phyloP scores from a whole-genome alignment of 306 rosid species.

The Calophaca sinica region DNA sequence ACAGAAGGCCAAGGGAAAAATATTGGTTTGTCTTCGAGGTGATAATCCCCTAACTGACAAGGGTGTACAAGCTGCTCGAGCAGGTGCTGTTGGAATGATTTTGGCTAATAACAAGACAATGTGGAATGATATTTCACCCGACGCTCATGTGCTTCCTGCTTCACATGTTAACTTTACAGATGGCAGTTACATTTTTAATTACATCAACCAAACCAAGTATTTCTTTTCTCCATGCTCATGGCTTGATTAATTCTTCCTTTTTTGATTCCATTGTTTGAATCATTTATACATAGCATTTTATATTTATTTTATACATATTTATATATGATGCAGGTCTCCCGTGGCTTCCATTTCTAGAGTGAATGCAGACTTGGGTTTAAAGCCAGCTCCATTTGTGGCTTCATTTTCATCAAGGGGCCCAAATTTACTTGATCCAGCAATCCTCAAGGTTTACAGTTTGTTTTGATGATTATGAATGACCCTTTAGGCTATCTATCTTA shows the following conservation, averaged over 20 bases:
- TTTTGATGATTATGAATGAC: background rate
- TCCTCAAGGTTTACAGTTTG: conserved; percentile 70
- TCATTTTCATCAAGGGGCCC: conserved; percentile 92
- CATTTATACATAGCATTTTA: background rate
- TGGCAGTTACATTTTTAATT: conserved; percentile 47
- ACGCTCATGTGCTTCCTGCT: conserved; percentile 64
- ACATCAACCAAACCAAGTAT: conserved; percentile 65
- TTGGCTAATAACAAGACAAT: conserved; percentile 37
- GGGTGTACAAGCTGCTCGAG: conserved; percentile 50
- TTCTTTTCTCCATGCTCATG: background rate
- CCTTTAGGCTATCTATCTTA: too few species aligned
- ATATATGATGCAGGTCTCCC: conserved; percentile 52
- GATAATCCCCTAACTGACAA: conserved; percentile 35
- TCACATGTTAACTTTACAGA: conserved; percentile 50
- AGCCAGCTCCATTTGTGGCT: conserved; percentile 65
- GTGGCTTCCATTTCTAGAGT: conserved; percentile 54
- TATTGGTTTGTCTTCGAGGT: conserved; percentile 67
- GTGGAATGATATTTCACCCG: conserved; percentile 39
- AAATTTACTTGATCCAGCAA: conserved; percentile 39
- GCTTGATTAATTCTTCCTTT: too few species aligned
- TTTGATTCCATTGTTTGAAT: too few species aligned
- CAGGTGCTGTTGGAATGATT: conserved; percentile 78
- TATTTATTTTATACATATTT: background rate
- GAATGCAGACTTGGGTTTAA: conserved; percentile 49
- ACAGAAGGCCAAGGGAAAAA: conserved; percentile 63